Conservation (phyloP, 2,329 filamentous ascomycete genomes). For the Colletotrichum tanaceti region DNA sequence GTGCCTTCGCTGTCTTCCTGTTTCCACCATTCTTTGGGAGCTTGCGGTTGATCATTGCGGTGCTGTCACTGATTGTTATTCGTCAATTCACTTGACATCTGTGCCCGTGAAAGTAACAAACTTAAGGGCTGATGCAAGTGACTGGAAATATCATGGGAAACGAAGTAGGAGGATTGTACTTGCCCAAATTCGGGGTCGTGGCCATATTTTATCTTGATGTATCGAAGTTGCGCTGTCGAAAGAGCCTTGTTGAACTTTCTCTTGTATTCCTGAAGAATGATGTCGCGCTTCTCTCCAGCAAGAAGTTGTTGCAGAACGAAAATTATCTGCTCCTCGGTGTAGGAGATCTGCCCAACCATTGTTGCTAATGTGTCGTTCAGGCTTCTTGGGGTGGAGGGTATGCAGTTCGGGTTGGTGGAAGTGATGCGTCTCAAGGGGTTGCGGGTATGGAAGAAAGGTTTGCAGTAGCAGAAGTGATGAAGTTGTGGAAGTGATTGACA, state of each 20-base stretch:
- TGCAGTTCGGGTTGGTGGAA: background rate
- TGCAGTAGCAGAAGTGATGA: background rate
- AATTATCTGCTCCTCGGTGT: slow-evolving; percentile 50
- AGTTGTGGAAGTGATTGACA: background rate
- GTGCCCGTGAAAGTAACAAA: background rate
- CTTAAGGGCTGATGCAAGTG: background rate
- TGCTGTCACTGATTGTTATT: slow-evolving; percentile 21
- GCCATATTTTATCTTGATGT: slow-evolving; percentile 56
- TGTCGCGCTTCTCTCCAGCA: slow-evolving; percentile 43
- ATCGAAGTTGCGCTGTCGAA: slow-evolving; percentile 50
- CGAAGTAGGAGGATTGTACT: slow-evolving; percentile 26
- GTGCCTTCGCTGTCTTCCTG: background rate
- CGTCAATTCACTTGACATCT: background rate
- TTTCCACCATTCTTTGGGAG: slow-evolving; percentile 12
- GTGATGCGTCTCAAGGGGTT: background rate
- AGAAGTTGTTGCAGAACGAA: slow-evolving; percentile 50
- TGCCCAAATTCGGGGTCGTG: slow-evolving; percentile 54
- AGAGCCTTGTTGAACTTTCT: slow-evolving; percentile 47
- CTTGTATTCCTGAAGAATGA: slow-evolving; percentile 47
- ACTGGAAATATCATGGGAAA: background rate
- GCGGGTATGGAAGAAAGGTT: background rate
- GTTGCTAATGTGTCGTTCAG: background rate
- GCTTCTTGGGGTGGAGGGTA: background rate
- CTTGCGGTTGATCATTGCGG: slow-evolving; percentile 34
- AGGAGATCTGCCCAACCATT: slow-evolving; percentile 52